Evolutionary conservation across 805 yeast genomes (phyloP).

Genomic region (Zygotorulaspora chibaensis): DNA sequence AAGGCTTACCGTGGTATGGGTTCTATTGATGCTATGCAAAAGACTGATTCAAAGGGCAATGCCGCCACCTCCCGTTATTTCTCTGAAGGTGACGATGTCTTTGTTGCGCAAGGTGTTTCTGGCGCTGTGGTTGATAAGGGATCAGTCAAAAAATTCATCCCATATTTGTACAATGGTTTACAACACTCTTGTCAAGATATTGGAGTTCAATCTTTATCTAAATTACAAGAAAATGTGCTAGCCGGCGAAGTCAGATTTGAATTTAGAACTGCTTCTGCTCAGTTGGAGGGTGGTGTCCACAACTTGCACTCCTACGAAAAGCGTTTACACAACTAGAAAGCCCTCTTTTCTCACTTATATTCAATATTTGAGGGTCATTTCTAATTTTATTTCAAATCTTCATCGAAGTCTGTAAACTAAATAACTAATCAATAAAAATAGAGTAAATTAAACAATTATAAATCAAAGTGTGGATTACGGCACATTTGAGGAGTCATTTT

Average conservation of each 20-base stretch:
- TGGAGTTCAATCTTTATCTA: slow-evolving; percentile 68
- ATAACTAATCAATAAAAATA: no score
- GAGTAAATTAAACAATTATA: no score
- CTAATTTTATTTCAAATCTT: background rate
- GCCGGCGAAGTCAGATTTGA: slow-evolving; percentile 83
- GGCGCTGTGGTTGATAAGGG: slow-evolving; percentile 98
- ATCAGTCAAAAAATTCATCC: slow-evolving; percentile 86
- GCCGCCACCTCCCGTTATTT: slow-evolving; percentile 98
- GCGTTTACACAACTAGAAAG: slow-evolving; percentile 77
- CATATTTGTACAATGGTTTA: slow-evolving; percentile 90
- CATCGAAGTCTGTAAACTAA: no score
- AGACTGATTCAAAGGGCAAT: slow-evolving; percentile 80
- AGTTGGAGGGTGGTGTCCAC: slow-evolving; percentile 97
- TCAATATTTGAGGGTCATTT: background rate
- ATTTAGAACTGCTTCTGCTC: slow-evolving; percentile 97
- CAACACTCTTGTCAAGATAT: slow-evolving; percentile 99
- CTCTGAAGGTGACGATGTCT: slow-evolving; percentile 90
- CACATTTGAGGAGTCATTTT: no score
- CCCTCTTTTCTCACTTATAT: background rate
- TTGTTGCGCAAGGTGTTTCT: slow-evolving; percentile 98
- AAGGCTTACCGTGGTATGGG: slow-evolving; percentile 99
- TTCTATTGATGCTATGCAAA: slow-evolving; percentile 97
- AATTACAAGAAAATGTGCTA: slow-evolving; percentile 60
- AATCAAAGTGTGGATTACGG: no score
- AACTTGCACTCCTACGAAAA: slow-evolving; percentile 96